Evolutionary conservation across 495 filamentous ascomycete species (phyloP).

Genomic region (Friedmanniomyces simplex): DNA sequence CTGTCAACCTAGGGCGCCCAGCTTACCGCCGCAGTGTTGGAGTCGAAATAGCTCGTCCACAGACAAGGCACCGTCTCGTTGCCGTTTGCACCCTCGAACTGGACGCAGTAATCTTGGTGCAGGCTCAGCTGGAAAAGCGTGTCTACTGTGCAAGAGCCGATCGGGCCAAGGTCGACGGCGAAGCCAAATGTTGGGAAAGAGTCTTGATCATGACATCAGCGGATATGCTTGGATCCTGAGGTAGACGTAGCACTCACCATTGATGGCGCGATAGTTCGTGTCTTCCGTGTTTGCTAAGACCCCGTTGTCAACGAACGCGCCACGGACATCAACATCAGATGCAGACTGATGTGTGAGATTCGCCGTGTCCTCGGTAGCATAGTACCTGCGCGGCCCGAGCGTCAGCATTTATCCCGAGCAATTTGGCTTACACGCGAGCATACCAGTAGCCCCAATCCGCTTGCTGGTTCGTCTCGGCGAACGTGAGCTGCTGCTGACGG

Average conservation of each 20-base stretch:
- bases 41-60: constrained; percentile 38
- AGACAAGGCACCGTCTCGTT: constrained; percentile 28
- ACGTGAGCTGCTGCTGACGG: constrained; percentile 50
- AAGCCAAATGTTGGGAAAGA: constrained; percentile 50
- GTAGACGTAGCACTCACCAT: constrained; percentile 1
- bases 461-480: constrained; percentile 63
- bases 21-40: constrained; percentile 3
- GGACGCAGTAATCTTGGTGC: constrained; percentile 44
- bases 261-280: constrained; percentile 44
- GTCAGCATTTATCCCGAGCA: background rate
- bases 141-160: constrained; percentile 29
- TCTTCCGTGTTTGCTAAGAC: constrained; percentile 39
- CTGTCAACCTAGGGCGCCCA: background rate
- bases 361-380: constrained; percentile 41
- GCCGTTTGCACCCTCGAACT: constrained; percentile 39
- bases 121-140: constrained; percentile 46
- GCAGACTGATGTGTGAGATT: constrained; percentile 38
- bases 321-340: constrained; percentile 39
- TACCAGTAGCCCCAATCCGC: constrained; percentile 76
- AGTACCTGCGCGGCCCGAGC: constrained; percentile 27
- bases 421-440: background rate
- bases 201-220: constrained; percentile 2
- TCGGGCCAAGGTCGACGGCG: constrained; percentile 40
- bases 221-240: background rate
- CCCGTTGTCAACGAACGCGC: constrained; percentile 37